phyloP scores from a whole-genome alignment of 768 basidiomycete species.

The Porphyrellus cyaneotinctus region DNA sequence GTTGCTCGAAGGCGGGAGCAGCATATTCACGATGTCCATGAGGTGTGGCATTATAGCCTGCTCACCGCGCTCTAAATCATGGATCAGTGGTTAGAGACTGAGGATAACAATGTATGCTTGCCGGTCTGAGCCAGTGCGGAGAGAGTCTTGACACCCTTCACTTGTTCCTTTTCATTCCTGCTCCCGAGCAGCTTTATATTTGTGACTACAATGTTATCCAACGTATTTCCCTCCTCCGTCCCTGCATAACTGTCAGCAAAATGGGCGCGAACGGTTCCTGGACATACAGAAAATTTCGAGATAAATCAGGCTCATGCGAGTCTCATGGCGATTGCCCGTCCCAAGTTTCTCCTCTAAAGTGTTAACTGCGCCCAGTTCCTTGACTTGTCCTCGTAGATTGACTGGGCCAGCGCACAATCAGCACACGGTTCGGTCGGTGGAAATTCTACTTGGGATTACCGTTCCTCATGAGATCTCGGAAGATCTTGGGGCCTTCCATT shows the following conservation, averaged over 20 bases:
- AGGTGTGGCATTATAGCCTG: background rate
- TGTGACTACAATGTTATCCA: background rate
- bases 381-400: background rate
- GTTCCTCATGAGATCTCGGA: background rate
- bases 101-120: background rate
- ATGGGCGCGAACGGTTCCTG: background rate
- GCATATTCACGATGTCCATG: background rate
- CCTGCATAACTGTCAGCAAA: background rate
- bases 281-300: constrained; percentile 1
- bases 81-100: background rate
- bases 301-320: constrained; percentile 2
- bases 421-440: background rate
- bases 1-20: background rate
- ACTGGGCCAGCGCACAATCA: background rate
- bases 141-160: background rate
- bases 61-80: background rate
- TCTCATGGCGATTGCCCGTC: background rate
- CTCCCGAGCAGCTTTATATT: background rate
- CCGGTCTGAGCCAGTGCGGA: background rate
- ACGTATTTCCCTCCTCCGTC: no score
- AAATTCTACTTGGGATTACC: background rate
- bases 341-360: constrained; percentile 1
- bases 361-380: background rate
- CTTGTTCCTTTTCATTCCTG: background rate
- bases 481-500: constrained; percentile 5